Evolutionary conservation across 768 basidiomycete genomes (phyloP).

Genomic region (Plicaturopsis crispa): DNA sequence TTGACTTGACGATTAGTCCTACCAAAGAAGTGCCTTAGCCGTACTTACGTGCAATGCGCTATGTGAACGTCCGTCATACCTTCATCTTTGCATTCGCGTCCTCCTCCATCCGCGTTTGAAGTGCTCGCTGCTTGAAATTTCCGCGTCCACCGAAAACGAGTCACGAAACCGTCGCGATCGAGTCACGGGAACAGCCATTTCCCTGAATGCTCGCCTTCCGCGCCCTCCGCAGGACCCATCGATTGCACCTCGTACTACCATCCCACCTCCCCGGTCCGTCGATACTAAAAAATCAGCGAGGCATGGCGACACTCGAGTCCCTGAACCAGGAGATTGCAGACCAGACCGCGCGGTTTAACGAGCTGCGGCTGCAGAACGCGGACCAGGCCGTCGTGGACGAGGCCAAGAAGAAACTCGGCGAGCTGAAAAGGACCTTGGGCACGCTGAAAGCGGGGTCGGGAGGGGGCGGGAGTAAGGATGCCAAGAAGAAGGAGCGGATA

Average conservation of each 20-base stretch:
- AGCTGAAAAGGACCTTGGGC: constrained; percentile 54
- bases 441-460: constrained; percentile 33
- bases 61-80: no score
- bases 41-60: no score
- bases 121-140: no score
- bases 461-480: constrained; percentile 35
- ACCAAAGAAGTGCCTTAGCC: no score
- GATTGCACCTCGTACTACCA: no score
- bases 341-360: constrained; percentile 52
- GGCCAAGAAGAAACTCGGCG: constrained; percentile 61
- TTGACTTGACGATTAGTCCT: no score
- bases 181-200: not conserved
- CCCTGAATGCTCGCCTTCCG: not conserved
- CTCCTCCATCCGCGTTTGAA: no score
- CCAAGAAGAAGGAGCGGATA: constrained; percentile 62
- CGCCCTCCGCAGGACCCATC: not conserved
- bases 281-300: not conserved
- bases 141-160: no score
- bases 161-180: not conserved
- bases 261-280: not conserved
- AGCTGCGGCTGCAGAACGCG: constrained; percentile 49
- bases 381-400: constrained; percentile 47
- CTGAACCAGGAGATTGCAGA: constrained; percentile 48
- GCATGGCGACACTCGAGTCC: constrained; percentile 33
- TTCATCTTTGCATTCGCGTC: no score